A percentile compares a stretch with the other conserved stretches of the same genome.
phyloP scores from a whole-genome alignment of 2,329 filamentous ascomycete genomes.

The Mycosphaerella arachidis region DNA sequence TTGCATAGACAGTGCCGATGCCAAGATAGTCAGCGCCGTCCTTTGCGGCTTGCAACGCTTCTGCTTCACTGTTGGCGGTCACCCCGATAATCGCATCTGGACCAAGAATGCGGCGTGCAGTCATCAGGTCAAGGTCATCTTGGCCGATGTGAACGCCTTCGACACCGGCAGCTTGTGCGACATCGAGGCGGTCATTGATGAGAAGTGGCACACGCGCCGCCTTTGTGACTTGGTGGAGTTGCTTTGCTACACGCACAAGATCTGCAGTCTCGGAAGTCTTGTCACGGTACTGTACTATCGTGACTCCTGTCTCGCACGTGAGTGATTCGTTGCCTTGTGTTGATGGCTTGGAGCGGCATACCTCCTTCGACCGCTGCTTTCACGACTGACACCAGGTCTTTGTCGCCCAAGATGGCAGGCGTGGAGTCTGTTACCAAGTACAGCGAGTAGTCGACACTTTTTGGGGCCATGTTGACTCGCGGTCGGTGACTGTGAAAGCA shows the following conservation, averaged over 20 bases:
- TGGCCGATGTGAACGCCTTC: slow-evolving; percentile 95
- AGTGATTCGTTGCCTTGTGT: slow-evolving; percentile 1
- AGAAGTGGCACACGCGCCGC: slow-evolving; percentile 70
- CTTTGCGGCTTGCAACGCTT: slow-evolving; percentile 67
- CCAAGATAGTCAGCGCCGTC: slow-evolving; percentile 87
- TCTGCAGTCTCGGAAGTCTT: slow-evolving; percentile 72
- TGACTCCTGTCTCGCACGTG: slow-evolving; percentile 54
- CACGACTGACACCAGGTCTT: slow-evolving; percentile 68
- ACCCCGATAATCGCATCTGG: slow-evolving; percentile 79
- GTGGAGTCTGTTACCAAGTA: slow-evolving; percentile 94
- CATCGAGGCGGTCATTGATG: slow-evolving; percentile 90
- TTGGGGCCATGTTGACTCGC: slow-evolving; percentile 18
- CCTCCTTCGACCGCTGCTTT: slow-evolving; percentile 71
- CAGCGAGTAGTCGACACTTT: slow-evolving; percentile 65
- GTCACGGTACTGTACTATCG: slow-evolving; percentile 85
- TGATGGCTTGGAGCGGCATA: slow-evolving; percentile 24
- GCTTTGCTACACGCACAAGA: slow-evolving; percentile 65
- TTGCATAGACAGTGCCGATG: slow-evolving; percentile 84
- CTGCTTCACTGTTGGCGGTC: slow-evolving; percentile 69
- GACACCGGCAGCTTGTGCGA: slow-evolving; percentile 76
- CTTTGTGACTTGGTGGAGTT: slow-evolving; percentile 66
- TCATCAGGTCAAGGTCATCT: slow-evolving; percentile 72
- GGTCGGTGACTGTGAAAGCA: neutral
- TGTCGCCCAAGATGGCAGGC: slow-evolving; percentile 69
- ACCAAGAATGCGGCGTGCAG: slow-evolving; percentile 70